These are phyloP conservation scores for Flaveria linearis DNA, from an alignment of 129 eudicot genomes.

Conservation along the genomic window DNA sequence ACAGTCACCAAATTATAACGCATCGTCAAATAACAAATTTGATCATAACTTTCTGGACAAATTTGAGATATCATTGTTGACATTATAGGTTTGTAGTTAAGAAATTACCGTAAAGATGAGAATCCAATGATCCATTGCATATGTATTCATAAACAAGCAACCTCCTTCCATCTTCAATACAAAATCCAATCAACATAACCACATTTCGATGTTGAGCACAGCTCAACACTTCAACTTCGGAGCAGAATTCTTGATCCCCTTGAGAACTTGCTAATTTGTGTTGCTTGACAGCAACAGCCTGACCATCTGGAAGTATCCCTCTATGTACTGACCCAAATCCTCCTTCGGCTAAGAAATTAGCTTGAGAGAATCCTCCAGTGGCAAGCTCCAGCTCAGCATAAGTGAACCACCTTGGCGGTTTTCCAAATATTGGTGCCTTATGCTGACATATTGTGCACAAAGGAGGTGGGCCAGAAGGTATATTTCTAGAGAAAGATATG, in stretches of 20 bases:
- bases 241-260: slow-evolving; percentile 97
- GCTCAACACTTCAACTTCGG: slow-evolving; percentile 97
- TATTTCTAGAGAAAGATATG: slow-evolving; percentile 64
- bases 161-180: slow-evolving; percentile 88
- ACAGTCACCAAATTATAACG: background rate
- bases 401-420: slow-evolving; percentile 92
- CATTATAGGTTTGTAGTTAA: background rate
- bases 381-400: slow-evolving; percentile 95
- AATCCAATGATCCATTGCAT: slow-evolving; percentile 88
- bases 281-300: slow-evolving; percentile 91
- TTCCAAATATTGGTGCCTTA: slow-evolving; percentile 95
- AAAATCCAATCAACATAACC: slow-evolving; percentile 91
- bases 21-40: background rate
- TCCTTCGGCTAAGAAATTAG: slow-evolving; percentile 97
- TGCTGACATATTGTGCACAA: slow-evolving; percentile 96
- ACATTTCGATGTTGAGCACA: slow-evolving; percentile 98
- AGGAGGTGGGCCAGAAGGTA: slow-evolving; percentile 89
- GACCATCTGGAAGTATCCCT: slow-evolving; percentile 97
- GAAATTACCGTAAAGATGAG: slow-evolving; percentile 86
- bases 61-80: background rate
- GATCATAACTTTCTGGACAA: background rate
- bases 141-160: slow-evolving; percentile 88
- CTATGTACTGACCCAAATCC: slow-evolving; percentile 96
- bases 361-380: slow-evolving; percentile 89
- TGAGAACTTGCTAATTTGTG: slow-evolving; percentile 98